These are phyloP conservation scores for Jacaranda mimosifolia DNA, from an alignment of 257 asterid genomes.

Conservation along the genomic window DNA sequence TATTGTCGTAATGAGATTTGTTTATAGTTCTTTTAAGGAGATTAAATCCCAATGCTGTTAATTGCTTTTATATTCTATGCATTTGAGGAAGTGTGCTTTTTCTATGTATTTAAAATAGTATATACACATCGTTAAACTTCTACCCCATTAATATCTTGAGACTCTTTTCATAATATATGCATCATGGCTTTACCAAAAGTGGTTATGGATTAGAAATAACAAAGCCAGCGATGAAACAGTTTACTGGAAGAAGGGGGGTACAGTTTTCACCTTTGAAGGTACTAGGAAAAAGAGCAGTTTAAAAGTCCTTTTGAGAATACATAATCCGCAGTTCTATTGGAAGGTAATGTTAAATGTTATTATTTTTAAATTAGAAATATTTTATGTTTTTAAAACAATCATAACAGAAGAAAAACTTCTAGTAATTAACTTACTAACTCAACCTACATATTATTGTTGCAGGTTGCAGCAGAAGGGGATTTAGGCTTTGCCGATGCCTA, in stretches of 20 bases:
- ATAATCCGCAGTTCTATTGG: conserved; percentile 80
- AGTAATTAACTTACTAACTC: background rate
- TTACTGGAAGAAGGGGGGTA: conserved; percentile 84
- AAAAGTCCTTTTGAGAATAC: conserved; percentile 67
- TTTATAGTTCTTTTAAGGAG: no score
- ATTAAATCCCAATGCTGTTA: no score
- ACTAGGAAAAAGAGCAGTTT: conserved; percentile 38
- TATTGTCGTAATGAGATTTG: no score
- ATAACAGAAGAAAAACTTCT: no score
- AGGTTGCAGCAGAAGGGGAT: conserved; percentile 79
- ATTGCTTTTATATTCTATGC: no score
- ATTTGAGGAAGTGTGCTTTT: no score
- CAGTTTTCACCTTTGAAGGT: conserved; percentile 70
- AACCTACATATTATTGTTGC: background rate
- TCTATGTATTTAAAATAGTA: no score
- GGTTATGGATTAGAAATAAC: background rate
- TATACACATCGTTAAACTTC: no score
- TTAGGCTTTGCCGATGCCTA: conserved; percentile 91
- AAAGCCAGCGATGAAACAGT: conserved; percentile 44
- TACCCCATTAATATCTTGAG: no score
- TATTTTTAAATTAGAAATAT: background rate
- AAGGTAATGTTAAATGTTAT: conserved; percentile 53
- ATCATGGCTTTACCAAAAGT: background rate
- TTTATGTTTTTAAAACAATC: background rate
- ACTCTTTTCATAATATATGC: background rate